These are phyloP conservation scores for Pythium chondricola DNA, from an alignment of 352 stramenopile species.

Conservation along the genomic window DNA sequence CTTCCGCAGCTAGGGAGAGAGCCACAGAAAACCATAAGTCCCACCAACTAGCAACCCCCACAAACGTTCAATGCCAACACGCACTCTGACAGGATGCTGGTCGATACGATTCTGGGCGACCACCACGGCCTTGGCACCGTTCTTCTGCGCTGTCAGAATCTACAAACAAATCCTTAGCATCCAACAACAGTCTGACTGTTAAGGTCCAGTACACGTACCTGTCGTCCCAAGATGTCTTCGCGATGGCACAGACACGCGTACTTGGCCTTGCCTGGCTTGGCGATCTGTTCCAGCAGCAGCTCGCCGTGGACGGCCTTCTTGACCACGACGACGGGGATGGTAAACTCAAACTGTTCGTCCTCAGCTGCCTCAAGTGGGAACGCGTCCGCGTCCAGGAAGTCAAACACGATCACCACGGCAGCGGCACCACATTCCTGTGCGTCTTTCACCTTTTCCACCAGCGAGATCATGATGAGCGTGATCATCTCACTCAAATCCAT, in stretches of 20 bases:
- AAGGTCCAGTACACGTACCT: conserved; percentile 29
- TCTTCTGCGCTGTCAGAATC: conserved; percentile 56
- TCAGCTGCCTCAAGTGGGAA: conserved; percentile 50
- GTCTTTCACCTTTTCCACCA: conserved; percentile 72
- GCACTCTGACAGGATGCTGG: conserved; percentile 37
- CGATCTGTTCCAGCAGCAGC: conserved; percentile 46
- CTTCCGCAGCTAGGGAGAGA: conserved; percentile 32
- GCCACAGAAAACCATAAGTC: background rate
- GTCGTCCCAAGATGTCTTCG: conserved; percentile 60
- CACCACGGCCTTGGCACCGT: conserved; percentile 58
- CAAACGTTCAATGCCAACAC: background rate
- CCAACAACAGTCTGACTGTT: background rate
- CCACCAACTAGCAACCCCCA: background rate
- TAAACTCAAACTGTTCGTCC: conserved; percentile 48
- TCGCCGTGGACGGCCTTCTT: conserved; percentile 48
- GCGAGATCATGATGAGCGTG: conserved; percentile 48
- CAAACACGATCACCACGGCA: conserved; percentile 55
- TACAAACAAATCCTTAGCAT: conserved; percentile 12
- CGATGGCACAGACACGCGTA: conserved; percentile 51
- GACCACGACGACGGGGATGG: conserved; percentile 63
- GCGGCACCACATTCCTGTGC: conserved; percentile 50
- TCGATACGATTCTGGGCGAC: conserved; percentile 54
- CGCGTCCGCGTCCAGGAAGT: conserved; percentile 61
- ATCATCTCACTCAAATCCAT: conserved; percentile 59
- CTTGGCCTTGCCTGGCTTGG: conserved; percentile 17